Evolutionary conservation across 2,329 filamentous ascomycete genomes (phyloP).

Genomic region (Amauroascus verrucosus): DNA sequence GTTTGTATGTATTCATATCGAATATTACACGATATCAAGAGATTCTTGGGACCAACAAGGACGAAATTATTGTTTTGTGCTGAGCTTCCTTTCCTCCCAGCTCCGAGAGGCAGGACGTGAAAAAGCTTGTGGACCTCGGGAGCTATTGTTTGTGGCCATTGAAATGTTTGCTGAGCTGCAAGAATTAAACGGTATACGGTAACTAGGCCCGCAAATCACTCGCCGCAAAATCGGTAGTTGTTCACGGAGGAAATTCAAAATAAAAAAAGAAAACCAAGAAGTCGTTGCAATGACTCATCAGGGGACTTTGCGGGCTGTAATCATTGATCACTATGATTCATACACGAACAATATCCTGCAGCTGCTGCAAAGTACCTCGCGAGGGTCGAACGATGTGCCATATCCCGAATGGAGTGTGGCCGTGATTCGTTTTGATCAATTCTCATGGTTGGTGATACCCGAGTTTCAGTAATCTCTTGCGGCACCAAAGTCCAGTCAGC

Average conservation of each 20-base stretch:
- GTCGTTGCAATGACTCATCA: background rate
- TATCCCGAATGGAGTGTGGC: slow-evolving; percentile 15
- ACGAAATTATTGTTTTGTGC: background rate
- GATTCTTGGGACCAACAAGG: background rate
- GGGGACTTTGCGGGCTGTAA: slow-evolving; percentile 13
- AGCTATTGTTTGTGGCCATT: background rate
- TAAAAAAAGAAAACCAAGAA: background rate
- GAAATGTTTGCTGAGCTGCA: background rate
- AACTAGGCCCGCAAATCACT: background rate
- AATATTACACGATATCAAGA: background rate
- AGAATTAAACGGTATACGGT: background rate
- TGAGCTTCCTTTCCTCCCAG: background rate
- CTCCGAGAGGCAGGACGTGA: background rate
- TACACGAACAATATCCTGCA: slow-evolving; percentile 16
- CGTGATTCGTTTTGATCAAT: slow-evolving; percentile 16
- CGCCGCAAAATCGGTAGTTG: background rate
- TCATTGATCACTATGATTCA: slow-evolving; percentile 16
- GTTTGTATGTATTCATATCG: background rate
- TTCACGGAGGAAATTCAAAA: background rate
- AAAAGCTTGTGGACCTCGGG: background rate
- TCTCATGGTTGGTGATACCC: slow-evolving; percentile 14
- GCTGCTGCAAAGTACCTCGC: slow-evolving; percentile 11
- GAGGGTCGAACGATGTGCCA: background rate
- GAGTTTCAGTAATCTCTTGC: background rate
- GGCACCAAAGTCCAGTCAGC: background rate